Conservation (phyloP, 768 basidiomycete species). For the Suillus decipiens region DNA sequence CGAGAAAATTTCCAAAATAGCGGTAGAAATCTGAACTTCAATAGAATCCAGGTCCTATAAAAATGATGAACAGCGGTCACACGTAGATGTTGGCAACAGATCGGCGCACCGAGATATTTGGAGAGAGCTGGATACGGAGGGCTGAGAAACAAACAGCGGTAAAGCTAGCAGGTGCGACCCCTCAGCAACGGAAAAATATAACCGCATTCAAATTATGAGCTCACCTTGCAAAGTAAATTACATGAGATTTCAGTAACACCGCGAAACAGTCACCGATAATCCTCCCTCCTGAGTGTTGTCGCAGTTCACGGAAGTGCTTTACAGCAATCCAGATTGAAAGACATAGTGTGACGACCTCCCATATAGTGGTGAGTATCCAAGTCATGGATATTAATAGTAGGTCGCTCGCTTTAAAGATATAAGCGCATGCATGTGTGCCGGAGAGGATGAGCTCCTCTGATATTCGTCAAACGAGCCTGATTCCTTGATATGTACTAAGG, state of each 20-base stretch:
- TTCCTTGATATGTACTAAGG: background rate
- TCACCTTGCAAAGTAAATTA: conserved; percentile 1
- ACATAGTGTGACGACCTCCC: background rate
- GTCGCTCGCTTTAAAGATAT: background rate
- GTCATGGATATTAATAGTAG: background rate
- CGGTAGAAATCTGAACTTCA: background rate
- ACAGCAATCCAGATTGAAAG: background rate
- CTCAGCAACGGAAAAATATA: background rate
- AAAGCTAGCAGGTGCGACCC: background rate
- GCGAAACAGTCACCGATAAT: background rate
- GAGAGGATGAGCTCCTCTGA: background rate
- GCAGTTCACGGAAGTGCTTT: background rate
- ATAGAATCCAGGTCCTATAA: background rate
- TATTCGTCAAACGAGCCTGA: background rate
- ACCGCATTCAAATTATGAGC: background rate
- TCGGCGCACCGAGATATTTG: background rate
- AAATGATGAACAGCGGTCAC: background rate
- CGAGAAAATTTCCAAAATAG: background rate
- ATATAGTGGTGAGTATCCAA: background rate
- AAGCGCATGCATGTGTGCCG: background rate
- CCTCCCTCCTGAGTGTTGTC: background rate
- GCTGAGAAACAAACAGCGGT: background rate
- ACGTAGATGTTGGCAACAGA: background rate
- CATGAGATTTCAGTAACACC: background rate
- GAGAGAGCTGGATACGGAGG: background rate